Evolutionary conservation across 768 basidiomycete species (phyloP).

Genomic region (Pisolithus sp.): DNA sequence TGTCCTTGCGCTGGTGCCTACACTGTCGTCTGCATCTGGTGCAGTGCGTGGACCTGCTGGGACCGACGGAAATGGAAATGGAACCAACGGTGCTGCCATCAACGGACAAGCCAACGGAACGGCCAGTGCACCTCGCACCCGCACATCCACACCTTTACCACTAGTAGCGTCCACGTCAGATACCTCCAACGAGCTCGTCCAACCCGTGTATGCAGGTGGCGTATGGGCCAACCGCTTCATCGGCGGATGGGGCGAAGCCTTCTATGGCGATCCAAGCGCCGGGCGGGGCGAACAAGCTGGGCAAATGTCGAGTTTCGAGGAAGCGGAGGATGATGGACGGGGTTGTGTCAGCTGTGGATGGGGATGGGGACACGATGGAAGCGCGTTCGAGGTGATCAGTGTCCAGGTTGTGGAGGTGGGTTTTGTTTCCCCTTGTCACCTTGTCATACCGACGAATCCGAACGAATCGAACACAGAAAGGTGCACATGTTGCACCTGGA

Average conservation of each 20-base stretch:
- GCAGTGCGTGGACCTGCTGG: constrained; percentile 30
- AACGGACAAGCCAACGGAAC: constrained; percentile 29
- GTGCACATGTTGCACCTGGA: constrained; percentile 46
- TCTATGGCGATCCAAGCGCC: constrained; percentile 25
- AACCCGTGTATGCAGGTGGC: constrained; percentile 22
- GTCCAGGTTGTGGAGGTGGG: constrained; percentile 61
- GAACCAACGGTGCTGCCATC: constrained; percentile 5
- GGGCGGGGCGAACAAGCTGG: constrained; percentile 20
- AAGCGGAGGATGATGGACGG: constrained; percentile 52
- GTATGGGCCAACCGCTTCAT: constrained; percentile 34
- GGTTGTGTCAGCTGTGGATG: constrained; percentile 61
- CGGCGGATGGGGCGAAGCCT: constrained; percentile 35
- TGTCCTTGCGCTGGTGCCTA: constrained; percentile 36
- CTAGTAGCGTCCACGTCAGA: constrained; percentile 18
- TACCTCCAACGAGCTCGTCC: constrained; percentile 15
- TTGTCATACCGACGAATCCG: constrained; percentile 2
- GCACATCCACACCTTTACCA: constrained; percentile 22
- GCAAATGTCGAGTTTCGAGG: constrained; percentile 28
- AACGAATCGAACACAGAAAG: constrained; percentile 31
- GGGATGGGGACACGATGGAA: constrained; percentile 77
- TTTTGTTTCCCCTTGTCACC: constrained; percentile 2
- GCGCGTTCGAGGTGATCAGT: constrained; percentile 63
- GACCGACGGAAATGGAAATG: constrained; percentile 17
- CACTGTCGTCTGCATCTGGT: constrained; percentile 37
- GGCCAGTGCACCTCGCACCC: constrained; percentile 23